phyloP scores from a whole-genome alignment of 305 asterid genomes.

The Withania somnifera region DNA sequence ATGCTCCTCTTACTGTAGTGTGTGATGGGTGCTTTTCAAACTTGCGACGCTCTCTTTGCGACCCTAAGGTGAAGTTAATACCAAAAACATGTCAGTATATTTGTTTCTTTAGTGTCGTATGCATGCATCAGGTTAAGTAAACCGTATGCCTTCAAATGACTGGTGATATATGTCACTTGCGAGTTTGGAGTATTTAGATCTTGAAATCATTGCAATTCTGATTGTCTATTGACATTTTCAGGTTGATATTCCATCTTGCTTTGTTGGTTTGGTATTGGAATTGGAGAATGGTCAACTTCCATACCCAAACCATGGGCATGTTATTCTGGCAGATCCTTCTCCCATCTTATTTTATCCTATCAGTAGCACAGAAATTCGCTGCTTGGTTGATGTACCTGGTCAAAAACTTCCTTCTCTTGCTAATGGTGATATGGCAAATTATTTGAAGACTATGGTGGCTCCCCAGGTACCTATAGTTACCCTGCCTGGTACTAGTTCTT shows the following conservation, averaged over 20 bases:
- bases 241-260: slow-evolving; percentile 42
- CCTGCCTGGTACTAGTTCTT: background rate
- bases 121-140: background rate
- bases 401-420: slow-evolving; percentile 45
- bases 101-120: background rate
- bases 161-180: background rate
- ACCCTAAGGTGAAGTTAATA: slow-evolving; percentile 26
- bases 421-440: slow-evolving; percentile 44
- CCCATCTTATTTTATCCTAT: slow-evolving; percentile 44
- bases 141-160: background rate
- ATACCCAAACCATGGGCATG: slow-evolving; percentile 43
- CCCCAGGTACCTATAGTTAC: slow-evolving; percentile 29
- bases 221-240: slow-evolving; percentile 4
- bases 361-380: slow-evolving; percentile 38
- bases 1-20: slow-evolving; percentile 45
- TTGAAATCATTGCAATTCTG: background rate
- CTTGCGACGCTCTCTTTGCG: slow-evolving; percentile 42
- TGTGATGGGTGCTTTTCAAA: slow-evolving; percentile 59
- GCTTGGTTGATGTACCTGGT: slow-evolving; percentile 49
- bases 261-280: slow-evolving; percentile 37
- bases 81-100: background rate
- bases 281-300: slow-evolving; percentile 44
- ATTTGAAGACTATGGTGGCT: slow-evolving; percentile 39
- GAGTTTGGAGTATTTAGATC: background rate
- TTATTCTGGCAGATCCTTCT: slow-evolving; percentile 44